Conservation (phyloP, 306 rosid genomes). For the Gastrolobium villosum region DNA sequence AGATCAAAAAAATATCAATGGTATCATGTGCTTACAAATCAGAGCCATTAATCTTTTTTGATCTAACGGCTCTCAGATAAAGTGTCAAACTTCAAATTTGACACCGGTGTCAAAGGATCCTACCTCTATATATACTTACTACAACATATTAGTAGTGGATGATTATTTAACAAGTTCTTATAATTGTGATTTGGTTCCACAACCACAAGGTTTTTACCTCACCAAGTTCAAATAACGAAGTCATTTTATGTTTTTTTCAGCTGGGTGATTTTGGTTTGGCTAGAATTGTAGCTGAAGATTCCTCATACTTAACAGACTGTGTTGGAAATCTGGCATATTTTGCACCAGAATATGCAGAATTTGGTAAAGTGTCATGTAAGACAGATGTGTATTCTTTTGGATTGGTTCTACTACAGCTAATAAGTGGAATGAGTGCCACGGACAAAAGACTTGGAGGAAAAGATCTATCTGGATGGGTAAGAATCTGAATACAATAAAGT, state of each 20-base stretch:
- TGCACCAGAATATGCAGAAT: slow-evolving; percentile 87
- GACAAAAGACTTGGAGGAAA: slow-evolving; percentile 67
- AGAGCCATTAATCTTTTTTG: too few relatives aligned
- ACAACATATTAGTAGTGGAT: not conserved
- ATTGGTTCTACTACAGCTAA: slow-evolving; percentile 76
- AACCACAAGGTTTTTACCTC: slow-evolving; percentile 34
- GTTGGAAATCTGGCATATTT: slow-evolving; percentile 76
- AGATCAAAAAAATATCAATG: too few relatives aligned
- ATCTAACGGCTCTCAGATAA: too few relatives aligned
- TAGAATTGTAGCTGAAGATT: slow-evolving; percentile 57
- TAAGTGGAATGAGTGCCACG: slow-evolving; percentile 73
- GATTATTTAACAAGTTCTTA: not conserved
- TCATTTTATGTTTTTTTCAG: slow-evolving; percentile 39
- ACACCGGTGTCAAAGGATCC: too few relatives aligned
- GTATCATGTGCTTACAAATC: too few relatives aligned
- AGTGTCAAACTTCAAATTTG: too few relatives aligned
- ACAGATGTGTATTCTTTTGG: slow-evolving; percentile 89
- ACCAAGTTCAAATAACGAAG: not conserved
- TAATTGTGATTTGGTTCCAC: slow-evolving; percentile 6
- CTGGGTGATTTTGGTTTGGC: slow-evolving; percentile 91
- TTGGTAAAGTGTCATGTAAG: slow-evolving; percentile 74
- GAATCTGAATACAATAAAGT: slow-evolving; percentile 23
- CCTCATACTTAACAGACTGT: slow-evolving; percentile 60
- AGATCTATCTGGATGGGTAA: slow-evolving; percentile 85
- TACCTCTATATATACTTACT: not conserved